These are phyloP conservation scores for Fusarium fujikuroi DNA, from an alignment of 2,329 filamentous ascomycete genomes.

Conservation along the genomic window DNA sequence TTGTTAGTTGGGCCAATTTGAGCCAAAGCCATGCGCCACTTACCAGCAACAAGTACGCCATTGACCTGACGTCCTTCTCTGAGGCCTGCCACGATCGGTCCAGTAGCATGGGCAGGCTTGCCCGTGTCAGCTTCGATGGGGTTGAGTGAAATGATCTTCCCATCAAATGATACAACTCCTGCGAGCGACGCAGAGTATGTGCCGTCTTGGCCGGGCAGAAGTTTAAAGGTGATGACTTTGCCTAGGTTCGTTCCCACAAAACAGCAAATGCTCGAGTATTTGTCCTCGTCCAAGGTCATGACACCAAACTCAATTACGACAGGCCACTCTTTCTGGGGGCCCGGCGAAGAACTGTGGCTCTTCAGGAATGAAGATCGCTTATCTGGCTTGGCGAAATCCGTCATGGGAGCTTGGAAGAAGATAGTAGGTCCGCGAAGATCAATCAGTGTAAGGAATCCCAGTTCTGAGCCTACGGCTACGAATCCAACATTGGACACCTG, in stretches of 20 bases:
- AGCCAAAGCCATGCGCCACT: conserved; percentile 42
- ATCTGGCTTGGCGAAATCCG: conserved; percentile 79
- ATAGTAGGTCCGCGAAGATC: conserved; percentile 89
- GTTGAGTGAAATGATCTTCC: conserved; percentile 77
- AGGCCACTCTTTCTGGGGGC: conserved; percentile 73
- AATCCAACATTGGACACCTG: conserved; percentile 95
- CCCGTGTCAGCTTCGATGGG: conserved; percentile 85
- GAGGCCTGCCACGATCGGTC: conserved; percentile 78
- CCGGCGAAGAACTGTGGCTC: conserved; percentile 49
- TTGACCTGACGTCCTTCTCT: conserved; percentile 79
- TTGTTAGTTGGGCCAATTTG: conserved; percentile 41
- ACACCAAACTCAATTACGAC: conserved; percentile 90
- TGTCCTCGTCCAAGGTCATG: conserved; percentile 91
- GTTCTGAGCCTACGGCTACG: conserved; percentile 85
- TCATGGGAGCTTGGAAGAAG: conserved; percentile 78
- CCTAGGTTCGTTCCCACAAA: conserved; percentile 91
- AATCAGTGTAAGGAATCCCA: conserved; percentile 81
- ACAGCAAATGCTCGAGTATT: conserved; percentile 92
- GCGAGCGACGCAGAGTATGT: conserved; percentile 76
- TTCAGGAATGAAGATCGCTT: conserved; percentile 79
- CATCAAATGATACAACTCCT: conserved; percentile 74
- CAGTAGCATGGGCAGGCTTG: conserved; percentile 78
- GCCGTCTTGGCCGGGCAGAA: conserved; percentile 78
- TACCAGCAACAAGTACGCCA: conserved; percentile 81
- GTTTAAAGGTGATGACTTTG: conserved; percentile 88